phyloP scores from a whole-genome alignment of 2,329 filamentous ascomycete genomes.

The Elsinoe perseae region DNA sequence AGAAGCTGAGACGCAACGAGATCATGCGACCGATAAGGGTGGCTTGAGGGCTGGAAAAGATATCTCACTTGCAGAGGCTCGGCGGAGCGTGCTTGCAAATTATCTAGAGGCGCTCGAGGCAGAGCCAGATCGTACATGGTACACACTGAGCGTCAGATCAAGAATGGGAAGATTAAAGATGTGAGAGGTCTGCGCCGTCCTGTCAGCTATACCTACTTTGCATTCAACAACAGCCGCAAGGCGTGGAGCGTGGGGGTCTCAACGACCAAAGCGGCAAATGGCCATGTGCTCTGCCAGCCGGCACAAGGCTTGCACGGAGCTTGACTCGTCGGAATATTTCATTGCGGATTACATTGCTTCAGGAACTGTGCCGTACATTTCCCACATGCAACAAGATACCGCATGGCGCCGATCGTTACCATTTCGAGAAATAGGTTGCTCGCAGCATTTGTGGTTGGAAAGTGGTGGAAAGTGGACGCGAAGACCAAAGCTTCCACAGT shows the following conservation, averaged over 20 bases:
- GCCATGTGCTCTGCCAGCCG: not conserved
- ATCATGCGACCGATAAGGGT: not conserved
- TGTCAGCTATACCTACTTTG: not conserved
- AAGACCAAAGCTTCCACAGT: not conserved
- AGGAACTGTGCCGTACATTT: too few species aligned
- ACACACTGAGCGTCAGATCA: not conserved
- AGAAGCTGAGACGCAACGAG: not conserved
- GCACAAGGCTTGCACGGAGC: not conserved
- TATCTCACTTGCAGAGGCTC: not conserved
- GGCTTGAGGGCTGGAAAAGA: not conserved
- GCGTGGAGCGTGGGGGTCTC: not conserved
- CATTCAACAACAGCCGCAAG: not conserved
- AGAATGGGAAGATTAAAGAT: not conserved
- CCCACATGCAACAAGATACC: too few species aligned
- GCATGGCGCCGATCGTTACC: too few species aligned
- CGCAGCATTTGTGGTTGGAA: not conserved
- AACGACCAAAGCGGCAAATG: constrained; percentile 1
- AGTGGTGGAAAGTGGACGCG: not conserved
- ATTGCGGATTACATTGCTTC: too few species aligned
- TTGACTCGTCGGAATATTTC: not conserved
- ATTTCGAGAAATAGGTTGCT: too few species aligned
- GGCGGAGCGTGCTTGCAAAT: not conserved
- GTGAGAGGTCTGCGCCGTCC: not conserved
- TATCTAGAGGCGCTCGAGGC: not conserved
- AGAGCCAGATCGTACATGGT: not conserved